Evolutionary conservation across 2,329 filamentous ascomycete species (phyloP).

Genomic region (Fusarium compactum): DNA sequence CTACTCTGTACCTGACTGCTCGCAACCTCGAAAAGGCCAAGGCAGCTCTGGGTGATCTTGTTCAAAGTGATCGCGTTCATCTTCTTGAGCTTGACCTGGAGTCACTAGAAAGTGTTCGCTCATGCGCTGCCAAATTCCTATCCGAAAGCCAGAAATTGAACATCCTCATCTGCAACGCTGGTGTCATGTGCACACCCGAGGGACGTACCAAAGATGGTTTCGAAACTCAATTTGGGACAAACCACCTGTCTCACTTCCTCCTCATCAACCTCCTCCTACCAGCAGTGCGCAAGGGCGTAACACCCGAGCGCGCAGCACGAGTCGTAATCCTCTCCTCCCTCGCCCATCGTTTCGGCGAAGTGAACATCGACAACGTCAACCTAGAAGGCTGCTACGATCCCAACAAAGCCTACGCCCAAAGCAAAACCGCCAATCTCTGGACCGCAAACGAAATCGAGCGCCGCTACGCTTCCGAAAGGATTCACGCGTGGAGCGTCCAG

Average conservation of each 20-base stretch:
- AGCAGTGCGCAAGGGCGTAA: not conserved
- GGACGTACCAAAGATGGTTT: constrained; percentile 3
- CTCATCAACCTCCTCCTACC: not conserved
- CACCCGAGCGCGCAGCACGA: not conserved
- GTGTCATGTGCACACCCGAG: constrained; percentile 7
- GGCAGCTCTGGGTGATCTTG: not conserved
- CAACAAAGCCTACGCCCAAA: not conserved
- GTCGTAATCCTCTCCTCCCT: not conserved
- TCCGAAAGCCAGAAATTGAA: not conserved
- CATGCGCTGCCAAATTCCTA: not conserved
- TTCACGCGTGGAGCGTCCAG: constrained; percentile 10
- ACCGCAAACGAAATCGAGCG: constrained; percentile 16
- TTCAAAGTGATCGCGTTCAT: not conserved
- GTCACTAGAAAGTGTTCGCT: not conserved
- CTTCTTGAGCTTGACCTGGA: constrained; percentile 2
- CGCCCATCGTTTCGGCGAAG: constrained; percentile 13
- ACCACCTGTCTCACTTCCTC: not conserved
- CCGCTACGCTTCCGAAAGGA: not conserved
- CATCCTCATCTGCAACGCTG: constrained; percentile 11
- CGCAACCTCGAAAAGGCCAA: constrained; percentile 5
- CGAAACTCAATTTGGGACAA: constrained; percentile 14
- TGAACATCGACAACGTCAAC: constrained; percentile 6
- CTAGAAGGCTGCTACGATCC: constrained; percentile 9
- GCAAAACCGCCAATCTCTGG: constrained; percentile 18
- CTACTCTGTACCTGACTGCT: constrained; percentile 5